phyloP scores from a whole-genome alignment of 2,329 filamentous ascomycete genomes.

The Beauveria medogensis region DNA sequence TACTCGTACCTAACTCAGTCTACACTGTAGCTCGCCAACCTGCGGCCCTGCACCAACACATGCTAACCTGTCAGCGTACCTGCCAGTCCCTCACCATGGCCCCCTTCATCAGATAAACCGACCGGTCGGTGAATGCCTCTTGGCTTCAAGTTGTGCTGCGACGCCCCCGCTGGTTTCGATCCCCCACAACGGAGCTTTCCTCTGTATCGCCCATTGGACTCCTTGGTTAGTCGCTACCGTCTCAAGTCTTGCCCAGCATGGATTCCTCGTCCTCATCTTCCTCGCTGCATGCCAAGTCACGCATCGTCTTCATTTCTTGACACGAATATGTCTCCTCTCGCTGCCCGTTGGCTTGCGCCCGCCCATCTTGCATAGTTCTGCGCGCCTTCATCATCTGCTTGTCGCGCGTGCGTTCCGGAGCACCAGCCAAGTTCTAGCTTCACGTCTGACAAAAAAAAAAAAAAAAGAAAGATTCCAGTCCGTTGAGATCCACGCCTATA shows the following conservation, averaged over 20 bases:
- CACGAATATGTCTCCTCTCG: background rate
- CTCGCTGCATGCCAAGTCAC: background rate
- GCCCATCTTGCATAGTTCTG: background rate
- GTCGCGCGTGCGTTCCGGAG: background rate
- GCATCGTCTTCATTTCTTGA: constrained; percentile 8
- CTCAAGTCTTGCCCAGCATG: constrained; percentile 5
- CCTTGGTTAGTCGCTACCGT: background rate
- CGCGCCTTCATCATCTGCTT: background rate
- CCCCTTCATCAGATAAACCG: background rate
- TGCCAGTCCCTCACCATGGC: background rate
- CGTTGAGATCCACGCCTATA: background rate
- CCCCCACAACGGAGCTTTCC: constrained; percentile 11
- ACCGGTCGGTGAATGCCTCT: background rate
- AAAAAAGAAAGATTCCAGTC: background rate
- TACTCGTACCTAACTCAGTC: background rate
- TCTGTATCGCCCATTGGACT: constrained; percentile 1
- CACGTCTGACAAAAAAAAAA: background rate
- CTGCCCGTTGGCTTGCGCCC: constrained; percentile 6
- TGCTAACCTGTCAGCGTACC: background rate
- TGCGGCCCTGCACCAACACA: constrained; percentile 6
- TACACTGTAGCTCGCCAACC: background rate
- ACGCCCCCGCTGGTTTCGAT: constrained; percentile 9
- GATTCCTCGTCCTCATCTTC: background rate
- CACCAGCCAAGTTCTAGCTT: background rate
- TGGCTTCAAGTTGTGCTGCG: background rate